Evolutionary conservation across 345 rosid genomes (phyloP), one percentile per base, ranked within the genome.

Genomic region (Citrus glauca): DNA sequence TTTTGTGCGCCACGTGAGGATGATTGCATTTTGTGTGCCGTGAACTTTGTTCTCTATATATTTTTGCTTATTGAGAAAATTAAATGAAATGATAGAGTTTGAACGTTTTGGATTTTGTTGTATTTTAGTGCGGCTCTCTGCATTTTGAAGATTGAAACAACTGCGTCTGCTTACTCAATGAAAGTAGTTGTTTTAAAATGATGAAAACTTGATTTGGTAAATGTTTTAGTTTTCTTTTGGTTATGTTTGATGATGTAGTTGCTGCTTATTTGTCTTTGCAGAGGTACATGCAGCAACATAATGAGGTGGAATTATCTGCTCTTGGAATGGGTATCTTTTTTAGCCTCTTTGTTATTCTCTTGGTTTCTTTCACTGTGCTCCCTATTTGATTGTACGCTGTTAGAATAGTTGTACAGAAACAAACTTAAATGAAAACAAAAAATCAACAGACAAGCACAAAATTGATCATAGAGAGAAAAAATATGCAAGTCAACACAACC

Each of bases 271-370:
- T 55, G 1, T 65, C 13, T 78, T 82, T 68, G 85, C 93, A 92
- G 97, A 90, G 94, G 86, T 92, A 92, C 74, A 90, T 90, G 90
- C 92, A 88, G 85, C 94, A 88, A 74, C 85, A 87, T 81, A 81
- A 64, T 67, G 92, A 88, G 61, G 94, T 90, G 75, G 94, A 90
- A 68, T 91, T 92, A 42, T 92, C 94, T 42, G 97, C 94, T 70
- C 84, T 92, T 78, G 94, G 97, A 81, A 90, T 90, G 94, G 92
- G 93, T 90, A 88, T 55, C 35, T 27, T 72, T 33, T 56, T 66
- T 40, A 7, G 68, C 45, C 57, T 53, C 76, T 25, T 13, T 13
- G 9, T 1, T 16, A 48, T 42, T 55, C 8, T 40, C 59, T 74
- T 38, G 20, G 1, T 45, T 63, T 30, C 8, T 11, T 35, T n/a